Conservation (phyloP, 208 protist species). For the Phytomonas francai region DNA sequence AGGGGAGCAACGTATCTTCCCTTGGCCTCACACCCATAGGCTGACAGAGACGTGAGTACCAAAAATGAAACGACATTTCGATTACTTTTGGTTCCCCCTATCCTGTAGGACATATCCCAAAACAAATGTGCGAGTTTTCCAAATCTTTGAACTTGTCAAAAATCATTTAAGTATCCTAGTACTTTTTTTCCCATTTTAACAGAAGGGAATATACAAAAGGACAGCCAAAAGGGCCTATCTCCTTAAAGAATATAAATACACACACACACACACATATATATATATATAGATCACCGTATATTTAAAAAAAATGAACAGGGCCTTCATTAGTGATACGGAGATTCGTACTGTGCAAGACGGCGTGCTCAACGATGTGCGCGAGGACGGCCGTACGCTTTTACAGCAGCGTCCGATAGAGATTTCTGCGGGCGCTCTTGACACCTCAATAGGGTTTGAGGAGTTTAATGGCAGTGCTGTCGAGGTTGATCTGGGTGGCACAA, state of each 20-base stretch:
- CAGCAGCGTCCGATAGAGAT: conserved; percentile 52
- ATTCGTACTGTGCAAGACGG: conserved; percentile 65
- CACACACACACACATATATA: conserved; percentile 11
- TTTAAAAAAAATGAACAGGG: conserved; percentile 2
- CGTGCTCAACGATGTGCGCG: conserved; percentile 50
- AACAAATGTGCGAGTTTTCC: not conserved
- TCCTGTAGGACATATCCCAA: not conserved
- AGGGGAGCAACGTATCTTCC: not conserved
- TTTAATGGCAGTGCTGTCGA: conserved; percentile 62
- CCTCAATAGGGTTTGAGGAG: conserved; percentile 11
- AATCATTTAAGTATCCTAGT: not conserved
- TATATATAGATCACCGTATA: conserved; percentile 5
- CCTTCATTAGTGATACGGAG: conserved; percentile 56
- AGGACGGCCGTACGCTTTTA: conserved; percentile 70
- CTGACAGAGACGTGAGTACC: not conserved
- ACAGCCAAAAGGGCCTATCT: not conserved
- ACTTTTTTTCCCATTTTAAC: not conserved
- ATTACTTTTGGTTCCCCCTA: not conserved
- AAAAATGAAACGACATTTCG: not conserved
- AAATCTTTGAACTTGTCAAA: not conserved
- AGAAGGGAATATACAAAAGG: not conserved
- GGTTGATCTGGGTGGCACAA: conserved; percentile 43
- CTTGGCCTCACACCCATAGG: not conserved
- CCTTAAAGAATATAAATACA: conserved; percentile 7
- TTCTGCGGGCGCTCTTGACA: not conserved